Conservation (phyloP, 345 rosid species). For the Arabidopsis thaliana region TAIR10.1 NC_003070.9:27632001-27632500, state of each 20-base stretch:
- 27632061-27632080: not conserved
- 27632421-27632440: constrained; percentile 88
- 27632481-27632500: constrained; percentile 36
- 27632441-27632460: constrained; percentile 62
- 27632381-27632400: constrained; percentile 70
- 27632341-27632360: constrained; percentile 66
- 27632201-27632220: constrained; percentile 82
- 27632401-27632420: constrained; percentile 85
- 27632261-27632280: constrained; percentile 69
- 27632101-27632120: constrained; percentile 71
- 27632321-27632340: constrained; percentile 85
- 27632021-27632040: not conserved
- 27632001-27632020: not conserved
- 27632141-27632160: constrained; percentile 82
- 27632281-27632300: constrained; percentile 69
- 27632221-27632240: constrained; percentile 86
- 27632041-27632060: constrained; percentile 6
- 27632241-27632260: constrained; percentile 80
- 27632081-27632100: constrained; percentile 81
- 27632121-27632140: constrained; percentile 81
- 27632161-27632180: constrained; percentile 87
- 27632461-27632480: constrained; percentile 71
- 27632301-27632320: constrained; percentile 87
- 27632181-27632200: constrained; percentile 89
- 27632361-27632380: constrained; percentile 73